Percentiles rank a stretch among this genome's conserved stretches.
Conservation (phyloP, 2,329 filamentous ascomycete species). For the Amauroascus verrucosus region DNA sequence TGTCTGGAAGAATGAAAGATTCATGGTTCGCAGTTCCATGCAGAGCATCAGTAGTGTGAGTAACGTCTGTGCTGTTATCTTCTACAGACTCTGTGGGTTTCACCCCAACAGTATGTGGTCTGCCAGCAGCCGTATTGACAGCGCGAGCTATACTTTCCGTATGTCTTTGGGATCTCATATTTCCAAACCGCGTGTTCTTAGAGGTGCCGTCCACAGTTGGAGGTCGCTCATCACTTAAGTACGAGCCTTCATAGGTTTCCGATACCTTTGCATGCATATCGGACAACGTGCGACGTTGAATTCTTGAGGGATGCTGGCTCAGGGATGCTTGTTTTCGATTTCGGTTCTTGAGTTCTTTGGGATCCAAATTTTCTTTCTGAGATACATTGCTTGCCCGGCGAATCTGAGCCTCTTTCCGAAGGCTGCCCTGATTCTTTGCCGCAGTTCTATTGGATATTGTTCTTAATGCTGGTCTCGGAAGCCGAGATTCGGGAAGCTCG, state of each 20-base stretch:
- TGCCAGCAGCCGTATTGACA: slow-evolving; percentile 30
- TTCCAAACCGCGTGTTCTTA: slow-evolving; percentile 48
- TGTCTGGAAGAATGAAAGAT: slow-evolving; percentile 52
- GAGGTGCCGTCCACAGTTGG: slow-evolving; percentile 34
- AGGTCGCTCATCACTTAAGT: slow-evolving; percentile 42
- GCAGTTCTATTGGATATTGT: slow-evolving; percentile 21
- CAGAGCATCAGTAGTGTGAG: slow-evolving; percentile 10
- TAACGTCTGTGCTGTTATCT: slow-evolving; percentile 18
- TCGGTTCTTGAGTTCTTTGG: slow-evolving; percentile 29
- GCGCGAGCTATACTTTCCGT: slow-evolving; percentile 30
- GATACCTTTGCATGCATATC: slow-evolving; percentile 47
- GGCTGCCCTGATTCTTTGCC: slow-evolving; percentile 25
- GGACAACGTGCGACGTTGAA: slow-evolving; percentile 42
- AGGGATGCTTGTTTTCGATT: background rate
- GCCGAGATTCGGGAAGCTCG: slow-evolving; percentile 30
- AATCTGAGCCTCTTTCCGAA: slow-evolving; percentile 35
- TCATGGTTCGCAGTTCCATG: slow-evolving; percentile 43
- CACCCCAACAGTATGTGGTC: slow-evolving; percentile 14
- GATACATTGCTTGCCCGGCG: slow-evolving; percentile 30
- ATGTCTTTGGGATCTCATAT: slow-evolving; percentile 31
- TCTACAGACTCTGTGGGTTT: background rate
- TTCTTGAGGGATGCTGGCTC: slow-evolving; percentile 24
- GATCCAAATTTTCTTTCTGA: slow-evolving; percentile 34
- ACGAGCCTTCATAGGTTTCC: slow-evolving; percentile 44
- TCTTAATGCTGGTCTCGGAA: slow-evolving; percentile 28